phyloP scores from a whole-genome alignment of 208 protist species.

The Leishmania amazonensis region DNA sequence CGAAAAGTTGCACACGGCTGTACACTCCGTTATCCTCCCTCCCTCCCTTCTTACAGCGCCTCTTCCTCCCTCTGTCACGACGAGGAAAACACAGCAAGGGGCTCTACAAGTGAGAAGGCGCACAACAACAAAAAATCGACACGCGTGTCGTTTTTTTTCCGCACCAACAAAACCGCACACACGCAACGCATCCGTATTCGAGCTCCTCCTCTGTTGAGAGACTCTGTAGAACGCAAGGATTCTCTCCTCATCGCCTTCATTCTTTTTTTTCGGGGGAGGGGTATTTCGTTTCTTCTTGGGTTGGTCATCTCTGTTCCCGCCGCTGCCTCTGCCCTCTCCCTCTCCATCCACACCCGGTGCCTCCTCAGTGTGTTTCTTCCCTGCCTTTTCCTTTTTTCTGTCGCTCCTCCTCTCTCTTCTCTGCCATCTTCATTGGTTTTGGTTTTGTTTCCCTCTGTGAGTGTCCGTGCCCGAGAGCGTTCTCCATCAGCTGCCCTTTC shows the following conservation, averaged over 20 bases:
- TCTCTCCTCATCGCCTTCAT: too few species aligned
- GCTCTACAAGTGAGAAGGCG: too few species aligned
- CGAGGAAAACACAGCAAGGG: background rate
- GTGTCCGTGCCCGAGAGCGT: background rate
- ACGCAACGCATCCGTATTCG: background rate
- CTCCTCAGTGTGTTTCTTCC: background rate
- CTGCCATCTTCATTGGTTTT: background rate
- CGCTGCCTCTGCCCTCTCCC: background rate
- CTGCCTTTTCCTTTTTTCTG: background rate
- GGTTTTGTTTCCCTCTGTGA: background rate
- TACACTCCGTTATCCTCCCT: background rate
- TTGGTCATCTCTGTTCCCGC: background rate
- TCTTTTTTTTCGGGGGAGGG: too few species aligned
- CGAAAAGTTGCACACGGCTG: background rate
- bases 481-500: background rate
- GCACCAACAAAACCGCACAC: background rate
- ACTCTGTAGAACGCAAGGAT: background rate
- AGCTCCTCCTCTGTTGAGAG: background rate
- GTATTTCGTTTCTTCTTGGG: background rate
- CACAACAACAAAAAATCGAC: too few species aligned
- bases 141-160: too few species aligned
- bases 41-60: background rate
- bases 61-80: background rate
- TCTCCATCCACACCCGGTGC: background rate
- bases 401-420: background rate